Evolutionary conservation across 306 rosid species (phyloP).

Genomic region (Gillenia trifoliata): DNA sequence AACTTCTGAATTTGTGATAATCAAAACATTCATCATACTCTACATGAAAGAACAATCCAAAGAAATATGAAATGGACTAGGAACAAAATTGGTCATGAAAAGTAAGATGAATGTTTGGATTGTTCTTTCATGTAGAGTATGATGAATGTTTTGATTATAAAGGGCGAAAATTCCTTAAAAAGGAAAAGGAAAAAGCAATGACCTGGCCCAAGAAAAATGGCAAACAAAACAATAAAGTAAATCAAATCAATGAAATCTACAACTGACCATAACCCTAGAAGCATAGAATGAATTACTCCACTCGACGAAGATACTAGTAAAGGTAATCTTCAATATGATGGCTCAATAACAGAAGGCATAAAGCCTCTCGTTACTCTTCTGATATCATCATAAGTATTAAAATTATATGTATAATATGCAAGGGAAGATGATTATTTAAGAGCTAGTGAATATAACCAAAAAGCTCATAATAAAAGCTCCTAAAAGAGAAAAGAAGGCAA

Average conservation of each 20-base stretch:
- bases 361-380: background rate
- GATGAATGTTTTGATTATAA: background rate
- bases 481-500: background rate
- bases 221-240: background rate
- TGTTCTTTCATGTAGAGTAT: background rate
- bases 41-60: background rate
- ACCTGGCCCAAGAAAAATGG: background rate
- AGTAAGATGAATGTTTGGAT: background rate
- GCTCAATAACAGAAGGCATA: background rate
- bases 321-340: background rate
- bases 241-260: background rate
- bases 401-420: background rate
- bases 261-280: background rate
- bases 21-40: background rate
- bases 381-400: background rate
- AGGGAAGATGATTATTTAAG: background rate
- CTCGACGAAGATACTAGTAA: background rate
- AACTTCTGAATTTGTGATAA: background rate
- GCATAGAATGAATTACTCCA: background rate
- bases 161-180: background rate
- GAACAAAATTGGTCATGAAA: background rate
- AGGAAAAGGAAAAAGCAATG: background rate
- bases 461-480: background rate
- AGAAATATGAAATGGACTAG: background rate
- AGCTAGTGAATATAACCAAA: background rate